Evolutionary conservation across 2,329 filamentous ascomycete genomes (phyloP), one percentile per base, ranked within the genome.

Genomic region (Penicillium sp.): DNA sequence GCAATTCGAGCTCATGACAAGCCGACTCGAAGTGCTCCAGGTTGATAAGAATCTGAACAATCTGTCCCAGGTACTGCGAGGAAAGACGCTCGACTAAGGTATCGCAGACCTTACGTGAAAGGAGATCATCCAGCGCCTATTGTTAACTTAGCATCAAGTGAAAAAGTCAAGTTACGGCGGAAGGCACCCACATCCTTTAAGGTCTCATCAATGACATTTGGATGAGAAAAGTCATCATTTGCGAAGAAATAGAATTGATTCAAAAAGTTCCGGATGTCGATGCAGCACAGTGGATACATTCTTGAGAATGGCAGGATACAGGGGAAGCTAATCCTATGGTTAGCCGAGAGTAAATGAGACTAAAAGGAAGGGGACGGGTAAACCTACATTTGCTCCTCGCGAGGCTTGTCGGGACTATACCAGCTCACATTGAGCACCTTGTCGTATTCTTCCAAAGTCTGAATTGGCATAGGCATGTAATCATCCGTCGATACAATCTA

Each of bases 381-480:
- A 54, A 79, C 84, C 63, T 82, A 93, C 84, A 83, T 87, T 67
- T 96, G 83, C 65, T 95, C 86, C 58, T 93, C 87, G 29, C 84
- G 78, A 19, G 87, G 79, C 66, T 90, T 91, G 31, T 96, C 91
- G 44, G 93, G 93, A 1, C 85, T 88, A 73, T 96, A 98, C 93
- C 93, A 99, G 77, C 90, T 96, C 58, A 98, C 92, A 60, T 92
- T 95, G 62, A 97, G 86, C 35, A 99, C 93, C 69, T 97, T 96
- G 68, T 96, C 91, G 71, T 96, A 98, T 69, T 98, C 93, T 67
- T 96, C 93, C 16, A 83, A 77, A 21, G 89, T 92, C 68, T 92
- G 91, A 72, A 98, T 96, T 1, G 91, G 90, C 95, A 99, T 98
- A 2, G 95, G 96, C 93, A 99, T 99, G 76, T 99, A 99, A 75